Evolutionary conservation across 176 grass and related monocot genomes (phyloP).

Genomic region (barley (Hordeum vulgare)): DNA sequence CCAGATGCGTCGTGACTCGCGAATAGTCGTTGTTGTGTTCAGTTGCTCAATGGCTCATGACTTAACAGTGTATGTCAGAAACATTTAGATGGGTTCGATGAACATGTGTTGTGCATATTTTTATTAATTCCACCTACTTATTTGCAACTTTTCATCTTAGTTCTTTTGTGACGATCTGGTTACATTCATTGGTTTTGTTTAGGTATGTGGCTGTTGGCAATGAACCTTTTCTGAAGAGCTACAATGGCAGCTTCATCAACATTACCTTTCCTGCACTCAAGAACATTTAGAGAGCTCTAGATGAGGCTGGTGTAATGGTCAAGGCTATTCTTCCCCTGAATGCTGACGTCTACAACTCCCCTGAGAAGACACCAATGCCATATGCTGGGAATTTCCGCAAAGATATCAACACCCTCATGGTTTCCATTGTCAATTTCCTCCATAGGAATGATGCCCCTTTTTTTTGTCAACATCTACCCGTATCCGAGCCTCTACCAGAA

Average conservation of each 20-base stretch:
- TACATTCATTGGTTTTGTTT: conserved; percentile 9
- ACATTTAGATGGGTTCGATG: background rate
- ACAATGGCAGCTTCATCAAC: conserved; percentile 61
- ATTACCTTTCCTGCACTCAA: conserved; percentile 69
- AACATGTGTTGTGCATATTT: background rate
- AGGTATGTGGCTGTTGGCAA: conserved; percentile 93
- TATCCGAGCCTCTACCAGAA: conserved; percentile 75
- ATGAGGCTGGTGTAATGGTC: conserved; percentile 47
- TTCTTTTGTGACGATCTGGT: background rate
- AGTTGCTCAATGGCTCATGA: background rate
- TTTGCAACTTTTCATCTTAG: background rate
- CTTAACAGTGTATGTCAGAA: background rate
- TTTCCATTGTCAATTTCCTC: conserved; percentile 71
- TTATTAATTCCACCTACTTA: background rate
- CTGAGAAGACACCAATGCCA: conserved; percentile 54
- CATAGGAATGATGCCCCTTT: conserved; percentile 66
- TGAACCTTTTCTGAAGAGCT: conserved; percentile 77
- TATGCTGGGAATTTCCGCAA: conserved; percentile 64
- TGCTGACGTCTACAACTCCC: conserved; percentile 81
- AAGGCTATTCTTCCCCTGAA: conserved; percentile 75
- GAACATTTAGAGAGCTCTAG: conserved; percentile 71
- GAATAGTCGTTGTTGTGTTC: background rate
- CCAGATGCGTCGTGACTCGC: background rate
- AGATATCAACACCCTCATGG: conserved; percentile 64
- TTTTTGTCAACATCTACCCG: conserved; percentile 78